Percentiles rank a stretch among this genome's conserved stretches.
Conservation (phyloP, 2,329 filamentous ascomycete species). For the Sporothrix globosa region DNA sequence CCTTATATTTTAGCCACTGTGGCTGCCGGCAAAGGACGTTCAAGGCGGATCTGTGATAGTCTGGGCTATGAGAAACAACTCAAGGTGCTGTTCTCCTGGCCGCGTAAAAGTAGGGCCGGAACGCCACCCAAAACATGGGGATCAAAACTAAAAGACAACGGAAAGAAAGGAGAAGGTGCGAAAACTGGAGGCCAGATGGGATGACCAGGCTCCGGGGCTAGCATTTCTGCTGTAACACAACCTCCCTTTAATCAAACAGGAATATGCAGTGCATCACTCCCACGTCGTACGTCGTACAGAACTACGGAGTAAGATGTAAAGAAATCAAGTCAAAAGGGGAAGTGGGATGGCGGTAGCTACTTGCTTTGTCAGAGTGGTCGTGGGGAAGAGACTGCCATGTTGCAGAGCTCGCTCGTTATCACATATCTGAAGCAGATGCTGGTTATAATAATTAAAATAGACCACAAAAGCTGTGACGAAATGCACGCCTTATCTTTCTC, state of each 20-base stretch:
- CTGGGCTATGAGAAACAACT: neutral
- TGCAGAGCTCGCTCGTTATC: neutral
- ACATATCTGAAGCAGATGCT: conserved; percentile 15
- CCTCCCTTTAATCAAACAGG: conserved; percentile 20
- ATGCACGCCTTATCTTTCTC: neutral
- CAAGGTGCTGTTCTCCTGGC: conserved; percentile 1
- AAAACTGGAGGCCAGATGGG: neutral
- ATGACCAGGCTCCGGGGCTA: neutral
- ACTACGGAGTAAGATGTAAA: neutral
- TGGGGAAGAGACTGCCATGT: too few relatives aligned
- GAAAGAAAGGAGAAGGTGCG: neutral
- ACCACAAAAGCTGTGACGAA: neutral
- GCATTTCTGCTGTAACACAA: neutral
- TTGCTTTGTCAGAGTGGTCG: too few relatives aligned
- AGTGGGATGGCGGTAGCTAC: neutral
- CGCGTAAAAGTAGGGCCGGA: conserved; percentile 20
- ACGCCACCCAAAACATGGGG: conserved; percentile 9
- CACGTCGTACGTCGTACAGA: neutral
- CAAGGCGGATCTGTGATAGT: neutral
- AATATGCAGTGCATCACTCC: neutral
- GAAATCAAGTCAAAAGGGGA: neutral
- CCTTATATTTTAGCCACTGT: conserved; percentile 1
- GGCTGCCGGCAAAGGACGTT: neutral
- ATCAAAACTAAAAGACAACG: neutral
- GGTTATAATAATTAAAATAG: conserved; percentile 2